Percentiles rank a stretch among this genome's conserved stretches.
phyloP scores from a whole-genome alignment of 2,329 filamentous ascomycete species.

The Talaromyces islandicus region DNA sequence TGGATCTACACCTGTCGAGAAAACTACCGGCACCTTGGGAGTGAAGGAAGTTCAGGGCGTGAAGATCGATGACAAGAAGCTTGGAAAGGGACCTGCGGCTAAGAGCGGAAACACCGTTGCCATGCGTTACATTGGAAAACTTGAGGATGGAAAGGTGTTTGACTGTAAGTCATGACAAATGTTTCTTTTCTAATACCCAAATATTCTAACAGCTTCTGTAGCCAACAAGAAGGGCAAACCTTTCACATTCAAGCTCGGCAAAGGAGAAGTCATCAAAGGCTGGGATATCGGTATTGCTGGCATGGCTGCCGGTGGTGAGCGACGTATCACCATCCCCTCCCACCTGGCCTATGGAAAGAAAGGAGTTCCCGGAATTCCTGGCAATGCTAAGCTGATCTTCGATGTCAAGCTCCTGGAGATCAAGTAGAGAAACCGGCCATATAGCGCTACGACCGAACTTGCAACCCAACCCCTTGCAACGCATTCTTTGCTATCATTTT shows the following conservation, averaged over 20 bases:
- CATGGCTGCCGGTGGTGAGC: constrained; percentile 91
- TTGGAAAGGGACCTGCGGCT: constrained; percentile 73
- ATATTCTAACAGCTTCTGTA: constrained; percentile 28
- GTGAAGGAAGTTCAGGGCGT: constrained; percentile 82
- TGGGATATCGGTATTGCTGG: constrained; percentile 94
- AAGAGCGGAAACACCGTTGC: constrained; percentile 88
- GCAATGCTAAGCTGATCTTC: constrained; percentile 86
- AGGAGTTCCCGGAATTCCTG: constrained; percentile 75
- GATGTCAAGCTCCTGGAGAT: constrained; percentile 83
- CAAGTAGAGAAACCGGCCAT: constrained; percentile 52
- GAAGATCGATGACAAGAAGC: constrained; percentile 90
- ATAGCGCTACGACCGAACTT: neutral
- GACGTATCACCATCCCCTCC: constrained; percentile 82
- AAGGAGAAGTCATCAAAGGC: constrained; percentile 95
- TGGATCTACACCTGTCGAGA: constrained; percentile 49
- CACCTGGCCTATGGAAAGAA: constrained; percentile 85
- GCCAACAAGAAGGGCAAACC: constrained; percentile 99
- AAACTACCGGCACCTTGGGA: constrained; percentile 55
- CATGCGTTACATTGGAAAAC: constrained; percentile 98
- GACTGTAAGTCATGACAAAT: constrained; percentile 60
- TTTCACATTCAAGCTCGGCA: constrained; percentile 90
- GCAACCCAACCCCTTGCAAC: neutral
- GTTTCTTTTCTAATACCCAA: constrained; percentile 3
- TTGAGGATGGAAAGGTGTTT: constrained; percentile 89
- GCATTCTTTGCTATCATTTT: constrained; percentile 14